A percentile compares a stretch with the other conserved stretches of the same genome.
Conservation (phyloP, 495 filamentous ascomycete genomes). For the Bacidia rubella region DNA sequence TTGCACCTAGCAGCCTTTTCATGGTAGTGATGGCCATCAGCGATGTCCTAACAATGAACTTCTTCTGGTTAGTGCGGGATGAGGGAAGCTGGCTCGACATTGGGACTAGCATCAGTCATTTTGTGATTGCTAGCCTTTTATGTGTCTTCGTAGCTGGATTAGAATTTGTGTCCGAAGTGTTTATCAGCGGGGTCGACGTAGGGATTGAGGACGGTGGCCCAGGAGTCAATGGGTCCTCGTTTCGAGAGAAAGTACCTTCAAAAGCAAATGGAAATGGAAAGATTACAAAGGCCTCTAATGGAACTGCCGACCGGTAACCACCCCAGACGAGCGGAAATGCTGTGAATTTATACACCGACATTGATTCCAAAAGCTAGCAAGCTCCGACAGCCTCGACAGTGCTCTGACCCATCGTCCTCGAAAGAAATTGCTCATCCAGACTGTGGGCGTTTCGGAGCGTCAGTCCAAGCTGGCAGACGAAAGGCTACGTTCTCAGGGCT, state of each 20-base stretch:
- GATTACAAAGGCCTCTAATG: too few relatives aligned
- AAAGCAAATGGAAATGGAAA: constrained; percentile 8
- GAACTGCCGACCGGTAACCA: not conserved
- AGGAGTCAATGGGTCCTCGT: not conserved
- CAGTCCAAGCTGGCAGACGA: constrained; percentile 39
- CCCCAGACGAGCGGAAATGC: too few relatives aligned
- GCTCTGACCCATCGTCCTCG: not conserved
- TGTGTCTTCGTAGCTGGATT: constrained; percentile 84
- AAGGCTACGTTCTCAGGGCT: constrained; percentile 36
- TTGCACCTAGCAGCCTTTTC: constrained; percentile 73
- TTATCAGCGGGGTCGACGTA: constrained; percentile 73
- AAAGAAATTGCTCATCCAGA: too few relatives aligned
- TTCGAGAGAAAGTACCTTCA: not conserved
- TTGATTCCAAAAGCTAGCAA: too few relatives aligned
- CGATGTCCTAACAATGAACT: constrained; percentile 87
- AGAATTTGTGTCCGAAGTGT: constrained; percentile 72
- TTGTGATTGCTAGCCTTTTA: constrained; percentile 76
- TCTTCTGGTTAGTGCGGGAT: constrained; percentile 94
- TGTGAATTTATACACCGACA: too few relatives aligned
- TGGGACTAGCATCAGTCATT: constrained; percentile 88
- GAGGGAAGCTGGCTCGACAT: constrained; percentile 97
- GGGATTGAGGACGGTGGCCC: constrained; percentile 21
- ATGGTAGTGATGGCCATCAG: constrained; percentile 89
- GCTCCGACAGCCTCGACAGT: too few relatives aligned
- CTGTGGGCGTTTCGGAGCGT: not conserved